These are phyloP conservation scores for Wallacemonas rigidus DNA, from an alignment of 208 protist species.

Conservation along the genomic window DNA sequence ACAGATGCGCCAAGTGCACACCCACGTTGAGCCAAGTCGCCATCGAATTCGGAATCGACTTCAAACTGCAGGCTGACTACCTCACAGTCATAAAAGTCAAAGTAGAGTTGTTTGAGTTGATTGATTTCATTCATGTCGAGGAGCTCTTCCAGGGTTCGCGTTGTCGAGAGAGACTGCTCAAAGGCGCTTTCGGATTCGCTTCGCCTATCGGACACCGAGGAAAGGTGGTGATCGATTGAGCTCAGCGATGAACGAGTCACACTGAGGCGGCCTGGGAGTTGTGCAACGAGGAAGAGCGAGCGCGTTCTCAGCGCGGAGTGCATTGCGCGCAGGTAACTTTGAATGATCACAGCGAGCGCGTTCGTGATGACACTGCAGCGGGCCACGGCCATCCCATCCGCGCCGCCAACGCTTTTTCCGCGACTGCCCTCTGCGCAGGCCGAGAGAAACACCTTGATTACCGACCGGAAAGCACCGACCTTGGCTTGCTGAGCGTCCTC, in stretches of 20 bases:
- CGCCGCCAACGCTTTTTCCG: conserved; percentile 6
- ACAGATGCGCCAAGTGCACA: no score
- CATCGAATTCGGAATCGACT: conserved; percentile 14
- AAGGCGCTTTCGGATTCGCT: conserved; percentile 3
- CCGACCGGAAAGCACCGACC: conserved; percentile 61
- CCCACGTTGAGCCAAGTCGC: not conserved
- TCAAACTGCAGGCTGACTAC: conserved; percentile 38
- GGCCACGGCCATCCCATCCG: conserved; percentile 54
- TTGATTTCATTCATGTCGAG: conserved; percentile 67
- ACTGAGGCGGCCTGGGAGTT: not conserved
- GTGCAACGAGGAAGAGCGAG: conserved; percentile 1
- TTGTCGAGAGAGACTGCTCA: conserved; percentile 33
- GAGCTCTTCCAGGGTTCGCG: conserved; percentile 47
- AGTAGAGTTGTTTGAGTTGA: conserved; percentile 84
- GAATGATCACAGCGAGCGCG: conserved; percentile 66
- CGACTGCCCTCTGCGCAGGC: conserved; percentile 8
- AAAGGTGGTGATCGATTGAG: not conserved
- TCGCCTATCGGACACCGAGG: not conserved
- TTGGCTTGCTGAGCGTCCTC: conserved; percentile 54
- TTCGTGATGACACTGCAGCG: conserved; percentile 77
- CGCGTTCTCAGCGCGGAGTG: conserved; percentile 19
- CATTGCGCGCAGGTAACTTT: conserved; percentile 64
- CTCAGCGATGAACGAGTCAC: not conserved
- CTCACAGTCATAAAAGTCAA: conserved; percentile 91
- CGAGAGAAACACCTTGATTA: conserved; percentile 61